Percentiles rank a stretch among this genome's conserved stretches.
These are phyloP conservation scores for Capsicum pubescens DNA, from an alignment of 257 asterid genomes.

Conservation along the genomic window DNA sequence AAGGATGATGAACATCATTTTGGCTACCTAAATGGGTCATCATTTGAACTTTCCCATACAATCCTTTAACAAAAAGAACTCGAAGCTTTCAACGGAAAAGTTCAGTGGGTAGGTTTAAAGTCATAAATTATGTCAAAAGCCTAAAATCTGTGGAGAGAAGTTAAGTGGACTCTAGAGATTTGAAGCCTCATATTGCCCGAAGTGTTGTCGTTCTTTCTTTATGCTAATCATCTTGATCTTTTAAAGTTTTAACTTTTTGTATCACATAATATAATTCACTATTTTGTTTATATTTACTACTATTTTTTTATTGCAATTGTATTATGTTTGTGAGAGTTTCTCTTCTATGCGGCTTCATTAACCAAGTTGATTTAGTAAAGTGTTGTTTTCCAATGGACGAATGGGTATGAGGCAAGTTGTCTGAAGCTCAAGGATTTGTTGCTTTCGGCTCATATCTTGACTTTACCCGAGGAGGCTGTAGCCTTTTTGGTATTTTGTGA, in stretches of 20 bases:
- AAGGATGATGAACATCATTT: neutral
- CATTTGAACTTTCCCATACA: slow-evolving; percentile 7
- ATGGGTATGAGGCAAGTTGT: too few relatives aligned
- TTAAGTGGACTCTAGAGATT: neutral
- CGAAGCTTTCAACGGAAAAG: neutral
- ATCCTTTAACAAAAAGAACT: neutral
- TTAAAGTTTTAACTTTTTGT: neutral
- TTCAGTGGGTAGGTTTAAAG: too few relatives aligned
- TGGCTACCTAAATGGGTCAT: neutral
- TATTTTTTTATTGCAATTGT: slow-evolving; percentile 6
- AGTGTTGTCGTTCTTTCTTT: neutral
- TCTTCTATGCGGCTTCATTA: too few relatives aligned
- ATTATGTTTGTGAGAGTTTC: neutral
- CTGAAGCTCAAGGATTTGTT: too few relatives aligned
- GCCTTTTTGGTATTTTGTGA: too few relatives aligned
- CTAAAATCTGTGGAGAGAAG: neutral
- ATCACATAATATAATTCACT: neutral
- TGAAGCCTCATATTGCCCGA: neutral
- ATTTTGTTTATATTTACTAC: neutral
- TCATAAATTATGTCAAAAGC: too few relatives aligned
- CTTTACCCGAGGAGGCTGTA: too few relatives aligned
- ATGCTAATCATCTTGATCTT: slow-evolving; percentile 9
- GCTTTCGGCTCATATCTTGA: too few relatives aligned
- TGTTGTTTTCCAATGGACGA: too few relatives aligned
- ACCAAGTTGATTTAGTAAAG: too few relatives aligned